phyloP scores from a whole-genome alignment of 2,329 filamentous ascomycete species.

The Elsinoe fawcettii region DNA sequence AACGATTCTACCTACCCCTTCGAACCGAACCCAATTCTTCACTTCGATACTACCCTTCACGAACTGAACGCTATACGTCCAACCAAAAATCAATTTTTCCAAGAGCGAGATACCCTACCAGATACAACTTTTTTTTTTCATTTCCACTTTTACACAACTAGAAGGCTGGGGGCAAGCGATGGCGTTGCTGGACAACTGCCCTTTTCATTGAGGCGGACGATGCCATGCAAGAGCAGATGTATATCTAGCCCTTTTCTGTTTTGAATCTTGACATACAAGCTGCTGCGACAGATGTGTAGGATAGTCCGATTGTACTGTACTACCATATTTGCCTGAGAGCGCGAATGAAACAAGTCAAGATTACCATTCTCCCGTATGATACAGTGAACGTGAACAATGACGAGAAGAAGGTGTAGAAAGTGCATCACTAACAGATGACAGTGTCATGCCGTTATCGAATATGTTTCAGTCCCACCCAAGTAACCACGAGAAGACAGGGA shows the following conservation, averaged over 20 bases:
- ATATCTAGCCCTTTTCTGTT: background rate
- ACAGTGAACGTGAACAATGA: background rate
- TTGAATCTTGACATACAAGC: background rate
- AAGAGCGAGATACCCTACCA: slow-evolving; percentile 13
- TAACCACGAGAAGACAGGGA: background rate
- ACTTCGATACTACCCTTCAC: slow-evolving; percentile 1
- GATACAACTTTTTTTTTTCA: background rate
- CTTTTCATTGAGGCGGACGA: slow-evolving; percentile 1
- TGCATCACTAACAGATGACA: background rate
- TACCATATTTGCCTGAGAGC: slow-evolving; percentile 1
- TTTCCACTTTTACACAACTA: background rate
- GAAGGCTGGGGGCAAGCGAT: slow-evolving; percentile 11
- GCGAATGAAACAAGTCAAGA: background rate
- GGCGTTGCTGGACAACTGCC: slow-evolving; percentile 16
- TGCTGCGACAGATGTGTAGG: background rate
- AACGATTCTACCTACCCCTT: background rate
- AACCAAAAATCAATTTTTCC: slow-evolving; percentile 1
- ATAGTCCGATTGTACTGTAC: background rate
- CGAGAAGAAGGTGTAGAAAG: background rate
- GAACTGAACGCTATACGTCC: slow-evolving; percentile 4
- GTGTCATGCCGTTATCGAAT: background rate
- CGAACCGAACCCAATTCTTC: background rate
- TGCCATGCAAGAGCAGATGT: background rate
- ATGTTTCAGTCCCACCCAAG: background rate
- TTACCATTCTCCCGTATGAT: background rate